A percentile compares a stretch with the other conserved stretches of the same genome.
Conservation (phyloP, 331 rosid genomes). For the Malus hybrid region DNA sequence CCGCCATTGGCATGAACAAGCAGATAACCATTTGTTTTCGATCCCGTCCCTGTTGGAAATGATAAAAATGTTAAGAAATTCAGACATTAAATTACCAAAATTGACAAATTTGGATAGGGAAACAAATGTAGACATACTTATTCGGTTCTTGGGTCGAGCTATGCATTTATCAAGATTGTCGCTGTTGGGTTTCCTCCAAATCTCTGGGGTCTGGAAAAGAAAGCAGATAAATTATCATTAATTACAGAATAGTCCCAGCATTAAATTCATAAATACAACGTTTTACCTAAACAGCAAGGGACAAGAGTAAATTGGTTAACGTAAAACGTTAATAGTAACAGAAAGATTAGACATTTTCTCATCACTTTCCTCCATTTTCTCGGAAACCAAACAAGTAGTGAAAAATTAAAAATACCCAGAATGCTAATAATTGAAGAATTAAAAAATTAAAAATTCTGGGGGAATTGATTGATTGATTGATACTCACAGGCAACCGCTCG, state of each 20-base stretch:
- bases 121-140: slow-evolving; percentile 38
- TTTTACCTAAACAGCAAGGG: background rate
- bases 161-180: slow-evolving; percentile 57
- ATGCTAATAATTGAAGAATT: background rate
- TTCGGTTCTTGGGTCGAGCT: slow-evolving; percentile 44
- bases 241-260: background rate
- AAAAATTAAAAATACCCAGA: background rate
- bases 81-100: background rate
- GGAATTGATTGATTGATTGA: background rate
- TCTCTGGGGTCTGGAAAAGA: slow-evolving; percentile 57
- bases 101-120: background rate
- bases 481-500: background rate
- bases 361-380: background rate
- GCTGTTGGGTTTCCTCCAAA: slow-evolving; percentile 85
- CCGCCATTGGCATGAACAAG: slow-evolving; percentile 97
- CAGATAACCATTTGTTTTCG: slow-evolving; percentile 79
- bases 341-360: background rate
- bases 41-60: slow-evolving; percentile 25
- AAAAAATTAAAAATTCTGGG: background rate
- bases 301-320: background rate
- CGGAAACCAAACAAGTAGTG: background rate
- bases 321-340: background rate
- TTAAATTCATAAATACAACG: background rate
- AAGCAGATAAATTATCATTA: background rate
- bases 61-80: background rate